Evolutionary conservation across 2,329 filamentous ascomycete genomes (phyloP), one percentile per base, ranked within the genome.

Genomic region (Aspergillus sergii): DNA sequence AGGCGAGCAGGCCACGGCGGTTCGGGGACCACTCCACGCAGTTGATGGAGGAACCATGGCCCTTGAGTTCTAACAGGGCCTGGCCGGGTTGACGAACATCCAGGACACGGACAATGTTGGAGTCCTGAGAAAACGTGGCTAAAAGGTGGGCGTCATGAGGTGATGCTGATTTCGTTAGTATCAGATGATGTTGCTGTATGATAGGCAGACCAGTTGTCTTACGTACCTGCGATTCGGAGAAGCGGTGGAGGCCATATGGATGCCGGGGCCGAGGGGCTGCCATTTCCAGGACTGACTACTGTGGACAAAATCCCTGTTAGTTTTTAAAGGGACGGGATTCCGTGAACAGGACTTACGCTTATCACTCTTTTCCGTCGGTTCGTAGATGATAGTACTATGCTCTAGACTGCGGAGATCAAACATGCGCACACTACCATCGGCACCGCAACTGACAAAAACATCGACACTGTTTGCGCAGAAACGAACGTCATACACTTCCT

Each of bases 401-500:
- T 99, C 95, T 59, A 99, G 82, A 77, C 94, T 98, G 74, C 95
- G 88, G 65, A 99, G 83, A 78, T 99, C 95, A 79, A 99, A 99
- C 95, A 99, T 99, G 71, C 95, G 89, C 30, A 99, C 95, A 77
- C 94, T 98, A 45, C 95, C 95, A 76, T 99, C 95, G 61, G 96
- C 94, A 58, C 95, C 95, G 77, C 95, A 99, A 77, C 93, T 97
- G 36, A 98, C 95, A 77, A 99, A 99, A 1, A 98, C 94, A 73
- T 99, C 95, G n/a, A 97, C 93, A 71, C 93, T 97, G 70, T 96
- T 95, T 56, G 95, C 95, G 80, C 95, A 99, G 80, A 99, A 99
- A 23, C 95, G 89, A 55, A 99, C 95, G 76, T 99, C 95, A 73
- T 97, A 99, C 7, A 99, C 95, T 79, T 99, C 95, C 79, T 98